Evolutionary conservation across 164 flowering plant genomes (phyloP), one percentile per base, ranked within the genome.

Genomic region (Stephania yunnanensis): DNA sequence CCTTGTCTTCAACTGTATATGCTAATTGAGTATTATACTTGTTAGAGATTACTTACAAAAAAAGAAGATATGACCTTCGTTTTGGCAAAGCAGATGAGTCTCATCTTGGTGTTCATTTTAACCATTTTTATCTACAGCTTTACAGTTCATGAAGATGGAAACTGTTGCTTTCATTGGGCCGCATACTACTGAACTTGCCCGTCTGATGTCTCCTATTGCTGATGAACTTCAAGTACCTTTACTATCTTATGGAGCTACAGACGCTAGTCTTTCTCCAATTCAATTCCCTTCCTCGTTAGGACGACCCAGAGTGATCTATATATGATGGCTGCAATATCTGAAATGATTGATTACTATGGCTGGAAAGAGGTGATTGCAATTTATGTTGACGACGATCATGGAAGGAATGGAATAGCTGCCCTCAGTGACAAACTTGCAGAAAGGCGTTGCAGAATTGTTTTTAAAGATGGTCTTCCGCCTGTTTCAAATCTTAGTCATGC

Each of bases 301-400:
- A 85, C 92, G 15, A 83, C 92, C 1, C 94, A 86, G 61, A 92
- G 87, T 80, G 97, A 94, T 85, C 66, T 83, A 46, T 86, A 84
- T 78, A 97, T 92, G 82, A 96, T 96, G 99, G 70, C 82, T 66
- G 99, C 97, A 8, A 74, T 96, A 45, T 91, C 99, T 61, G 91
- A 91, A 52, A 74, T 92, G 22, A 83, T 96, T 68, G 83, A 86
- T 42, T 81, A 86, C 71, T 91, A 87, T 84, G 87, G 83, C 17
- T 96, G 97, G 97, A 90, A 76, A 73, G 87, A 87, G 20, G 97
- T 94, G 1, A 86, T 84, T 82, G 96, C 88, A 11, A 81, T 96
- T 58, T 96, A 74, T 72, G 46, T 85, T 48, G 97, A 94, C 80
- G 91, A 96, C 80, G 96, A 91, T 68, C 81, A 83, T 79, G 97